Percentiles rank a stretch among this genome's conserved stretches.
Evolutionary conservation across 805 yeast species (phyloP).

Genomic region (Yamadazyma sp.): DNA sequence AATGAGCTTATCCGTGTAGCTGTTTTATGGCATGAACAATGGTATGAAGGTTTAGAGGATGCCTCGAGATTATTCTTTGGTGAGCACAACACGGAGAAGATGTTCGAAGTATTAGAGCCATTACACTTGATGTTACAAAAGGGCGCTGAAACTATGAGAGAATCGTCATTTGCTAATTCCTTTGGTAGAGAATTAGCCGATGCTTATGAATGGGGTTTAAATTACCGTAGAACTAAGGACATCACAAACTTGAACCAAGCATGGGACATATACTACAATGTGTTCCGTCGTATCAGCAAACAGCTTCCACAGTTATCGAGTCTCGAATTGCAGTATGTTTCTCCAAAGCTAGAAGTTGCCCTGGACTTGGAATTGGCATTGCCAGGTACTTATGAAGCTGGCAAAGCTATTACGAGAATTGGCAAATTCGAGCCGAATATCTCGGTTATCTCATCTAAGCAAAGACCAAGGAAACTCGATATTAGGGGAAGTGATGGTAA

Average conservation of each 20-base stretch:
- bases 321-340: constrained; percentile 87
- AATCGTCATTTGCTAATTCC: constrained; percentile 86
- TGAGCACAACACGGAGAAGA: constrained; percentile 90
- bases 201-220: constrained; percentile 91
- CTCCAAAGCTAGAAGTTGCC: constrained; percentile 83
- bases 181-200: constrained; percentile 91
- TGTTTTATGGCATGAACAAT: constrained; percentile 94
- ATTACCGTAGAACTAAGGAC: constrained; percentile 82
- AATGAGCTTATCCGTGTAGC: constrained; percentile 92
- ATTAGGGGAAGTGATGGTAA: constrained; percentile 90
- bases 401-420: constrained; percentile 74
- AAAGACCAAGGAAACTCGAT: constrained; percentile 84
- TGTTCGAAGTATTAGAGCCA: constrained; percentile 90
- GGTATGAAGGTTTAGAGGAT: constrained; percentile 98
- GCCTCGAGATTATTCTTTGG: constrained; percentile 93
- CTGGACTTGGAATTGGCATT: constrained; percentile 81
- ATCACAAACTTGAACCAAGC: constrained; percentile 90
- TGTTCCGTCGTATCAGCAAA: constrained; percentile 85
- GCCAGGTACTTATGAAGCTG: constrained; percentile 91
- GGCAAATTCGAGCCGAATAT: constrained; percentile 76
- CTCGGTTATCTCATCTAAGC: constrained; percentile 89
- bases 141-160: constrained; percentile 92
- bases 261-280: constrained; percentile 95
- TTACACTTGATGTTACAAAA: constrained; percentile 78
- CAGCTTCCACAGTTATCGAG: constrained; percentile 85